These are phyloP conservation scores for Mycena filopes DNA, from an alignment of 768 basidiomycete genomes.

Conservation along the genomic window DNA sequence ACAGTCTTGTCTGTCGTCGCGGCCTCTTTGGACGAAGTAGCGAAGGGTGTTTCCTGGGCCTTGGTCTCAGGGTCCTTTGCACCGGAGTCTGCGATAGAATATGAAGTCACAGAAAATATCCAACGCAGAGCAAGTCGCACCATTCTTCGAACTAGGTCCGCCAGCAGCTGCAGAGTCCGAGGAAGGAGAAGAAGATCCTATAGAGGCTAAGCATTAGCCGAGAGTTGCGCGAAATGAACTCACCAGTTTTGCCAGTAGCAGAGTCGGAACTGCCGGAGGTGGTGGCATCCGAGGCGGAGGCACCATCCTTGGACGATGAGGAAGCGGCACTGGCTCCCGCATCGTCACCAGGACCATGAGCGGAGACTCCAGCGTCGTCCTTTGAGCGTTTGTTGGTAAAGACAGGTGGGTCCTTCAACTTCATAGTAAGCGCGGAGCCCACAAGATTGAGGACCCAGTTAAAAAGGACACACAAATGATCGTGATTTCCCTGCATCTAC, in stretches of 20 bases:
- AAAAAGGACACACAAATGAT: slow-evolving; percentile 27
- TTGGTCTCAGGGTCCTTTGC: not conserved
- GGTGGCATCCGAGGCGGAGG: slow-evolving; percentile 5
- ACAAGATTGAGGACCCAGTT: not conserved
- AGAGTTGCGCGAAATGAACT: not conserved
- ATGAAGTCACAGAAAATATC: too few relatives aligned
- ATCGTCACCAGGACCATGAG: slow-evolving; percentile 20
- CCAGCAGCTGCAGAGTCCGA: slow-evolving; percentile 32
- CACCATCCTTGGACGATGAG: slow-evolving; percentile 14
- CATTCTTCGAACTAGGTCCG: slow-evolving; percentile 22
- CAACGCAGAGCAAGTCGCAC: not conserved
- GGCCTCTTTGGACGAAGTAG: not conserved
- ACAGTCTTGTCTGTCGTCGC: not conserved
- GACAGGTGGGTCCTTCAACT: slow-evolving; percentile 30
- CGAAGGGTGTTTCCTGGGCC: not conserved
- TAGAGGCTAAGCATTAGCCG: not conserved
- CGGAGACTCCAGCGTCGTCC: slow-evolving; percentile 19
- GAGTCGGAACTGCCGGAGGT: too few relatives aligned
- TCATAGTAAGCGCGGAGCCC: slow-evolving; percentile 27
- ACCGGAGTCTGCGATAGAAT: not conserved
- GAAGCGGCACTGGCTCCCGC: slow-evolving; percentile 13
- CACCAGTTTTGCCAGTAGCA: slow-evolving; percentile 10
- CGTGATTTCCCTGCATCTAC: slow-evolving; percentile 13
- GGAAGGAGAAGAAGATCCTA: slow-evolving; percentile 4
- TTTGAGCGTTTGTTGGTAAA: slow-evolving; percentile 21